Evolutionary conservation across 306 rosid species (phyloP).

Genomic region (Prunus armeniaca): DNA sequence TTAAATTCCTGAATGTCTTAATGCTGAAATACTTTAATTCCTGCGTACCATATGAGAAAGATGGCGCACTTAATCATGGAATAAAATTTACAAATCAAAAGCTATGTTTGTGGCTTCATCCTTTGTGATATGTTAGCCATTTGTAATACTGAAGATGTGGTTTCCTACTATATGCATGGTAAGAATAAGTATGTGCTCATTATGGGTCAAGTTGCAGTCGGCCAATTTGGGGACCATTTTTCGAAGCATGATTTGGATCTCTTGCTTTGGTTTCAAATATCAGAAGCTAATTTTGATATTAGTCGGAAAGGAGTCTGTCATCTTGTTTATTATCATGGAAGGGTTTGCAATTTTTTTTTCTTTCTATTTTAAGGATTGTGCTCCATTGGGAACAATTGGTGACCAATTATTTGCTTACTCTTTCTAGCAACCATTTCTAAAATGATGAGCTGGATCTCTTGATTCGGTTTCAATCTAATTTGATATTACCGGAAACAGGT

Average conservation of each 20-base stretch:
- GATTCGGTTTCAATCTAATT: not conserved
- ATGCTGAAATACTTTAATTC: constrained; percentile 1
- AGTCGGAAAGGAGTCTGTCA: not conserved
- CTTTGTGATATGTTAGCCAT: not conserved
- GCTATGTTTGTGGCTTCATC: not conserved
- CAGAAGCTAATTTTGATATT: not conserved
- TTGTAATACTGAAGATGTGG: not conserved
- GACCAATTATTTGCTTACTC: not conserved
- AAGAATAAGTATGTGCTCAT: not conserved
- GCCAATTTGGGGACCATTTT: not conserved
- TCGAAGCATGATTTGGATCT: not conserved
- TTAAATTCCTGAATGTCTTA: constrained; percentile 13
- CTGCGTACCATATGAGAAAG: not conserved
- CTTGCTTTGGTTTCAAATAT: not conserved
- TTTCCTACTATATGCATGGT: not conserved
- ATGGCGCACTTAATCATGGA: not conserved
- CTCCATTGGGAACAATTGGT: not conserved
- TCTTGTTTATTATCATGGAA: not conserved
- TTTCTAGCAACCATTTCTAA: not conserved
- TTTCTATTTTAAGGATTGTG: not conserved
- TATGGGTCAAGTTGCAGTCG: not conserved
- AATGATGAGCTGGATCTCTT: not conserved
- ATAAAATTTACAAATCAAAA: not conserved
- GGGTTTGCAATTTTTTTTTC: not conserved
- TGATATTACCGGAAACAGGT: not conserved